Conservation (phyloP, 495 filamentous ascomycete species). For the Apodospora peruviana region DNA sequence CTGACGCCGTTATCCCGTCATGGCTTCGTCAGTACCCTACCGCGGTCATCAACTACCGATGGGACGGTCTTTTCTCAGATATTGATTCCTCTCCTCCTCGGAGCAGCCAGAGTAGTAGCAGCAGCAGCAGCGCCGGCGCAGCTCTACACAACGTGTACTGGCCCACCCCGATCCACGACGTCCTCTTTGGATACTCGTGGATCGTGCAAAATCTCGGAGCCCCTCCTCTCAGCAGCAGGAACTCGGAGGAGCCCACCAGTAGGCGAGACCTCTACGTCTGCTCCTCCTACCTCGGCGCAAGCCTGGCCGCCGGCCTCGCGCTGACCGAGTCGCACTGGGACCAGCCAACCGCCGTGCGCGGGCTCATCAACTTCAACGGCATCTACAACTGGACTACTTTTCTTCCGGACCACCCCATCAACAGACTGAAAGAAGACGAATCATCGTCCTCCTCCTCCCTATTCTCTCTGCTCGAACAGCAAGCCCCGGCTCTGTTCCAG, state of each 20-base stretch:
- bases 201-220: constrained; percentile 31
- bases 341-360: constrained; percentile 34
- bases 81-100: background rate
- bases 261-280: constrained; percentile 40
- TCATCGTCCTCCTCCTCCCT: constrained; percentile 12
- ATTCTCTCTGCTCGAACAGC: constrained; percentile 21
- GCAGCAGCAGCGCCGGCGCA: background rate
- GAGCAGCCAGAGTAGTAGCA: background rate
- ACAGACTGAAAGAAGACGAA: constrained; percentile 9
- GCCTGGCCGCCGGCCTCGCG: constrained; percentile 41
- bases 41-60: constrained; percentile 40
- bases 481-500: constrained; percentile 31
- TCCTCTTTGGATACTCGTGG: constrained; percentile 40
- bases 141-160: constrained; percentile 18
- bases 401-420: constrained; percentile 37
- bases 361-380: constrained; percentile 43
- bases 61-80: constrained; percentile 15
- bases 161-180: constrained; percentile 47
- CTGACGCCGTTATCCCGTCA: constrained; percentile 17
- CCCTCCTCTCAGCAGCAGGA: too few relatives aligned
- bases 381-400: constrained; percentile 52
- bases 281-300: constrained; percentile 46
- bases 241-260: too few relatives aligned
- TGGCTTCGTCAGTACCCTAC: constrained; percentile 26
- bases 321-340: constrained; percentile 39